Conservation (phyloP, 805 yeast species). For the Wickerhamiella slavikovae region DNA sequence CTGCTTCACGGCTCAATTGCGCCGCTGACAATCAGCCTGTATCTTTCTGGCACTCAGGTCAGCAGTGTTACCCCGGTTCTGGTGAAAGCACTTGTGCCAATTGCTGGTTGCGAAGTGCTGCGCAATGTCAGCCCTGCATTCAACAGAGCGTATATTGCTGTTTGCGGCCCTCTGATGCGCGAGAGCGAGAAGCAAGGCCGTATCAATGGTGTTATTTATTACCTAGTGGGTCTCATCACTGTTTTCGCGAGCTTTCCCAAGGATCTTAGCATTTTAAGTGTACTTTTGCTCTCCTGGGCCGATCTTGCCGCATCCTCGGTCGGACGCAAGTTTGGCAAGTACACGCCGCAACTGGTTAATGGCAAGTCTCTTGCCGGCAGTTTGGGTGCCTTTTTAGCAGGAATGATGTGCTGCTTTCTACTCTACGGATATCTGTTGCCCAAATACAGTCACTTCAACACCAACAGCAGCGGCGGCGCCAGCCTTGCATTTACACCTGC, state of each 20-base stretch:
- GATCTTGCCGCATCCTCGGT: constrained; percentile 93
- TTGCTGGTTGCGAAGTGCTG: constrained; percentile 43
- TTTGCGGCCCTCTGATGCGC: constrained; percentile 68
- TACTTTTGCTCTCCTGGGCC: constrained; percentile 80
- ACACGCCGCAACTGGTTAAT: constrained; percentile 55
- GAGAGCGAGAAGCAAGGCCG: constrained; percentile 45
- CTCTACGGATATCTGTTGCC: constrained; percentile 65
- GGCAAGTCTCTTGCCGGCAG: constrained; percentile 83
- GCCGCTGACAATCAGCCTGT: constrained; percentile 51
- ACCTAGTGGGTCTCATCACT: constrained; percentile 53
- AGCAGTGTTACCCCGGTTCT: constrained; percentile 41
- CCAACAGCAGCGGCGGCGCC: too few species aligned
- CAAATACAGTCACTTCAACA: constrained; percentile 29
- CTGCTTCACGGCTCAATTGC: constrained; percentile 79
- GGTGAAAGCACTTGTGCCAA: constrained; percentile 29
- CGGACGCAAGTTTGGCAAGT: constrained; percentile 70
- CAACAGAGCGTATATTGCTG: constrained; percentile 43
- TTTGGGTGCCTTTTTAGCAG: constrained; percentile 61
- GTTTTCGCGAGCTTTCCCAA: constrained; percentile 55
- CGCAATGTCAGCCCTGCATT: constrained; percentile 42
- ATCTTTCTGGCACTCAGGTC: constrained; percentile 38
- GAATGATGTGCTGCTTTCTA: constrained; percentile 41
- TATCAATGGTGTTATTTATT: constrained; percentile 79
- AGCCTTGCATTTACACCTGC: constrained; percentile 47
- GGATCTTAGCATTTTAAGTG: constrained; percentile 60